phyloP scores from a whole-genome alignment of 192 early-diverging fungal species.

The Podila epicladia region DNA sequence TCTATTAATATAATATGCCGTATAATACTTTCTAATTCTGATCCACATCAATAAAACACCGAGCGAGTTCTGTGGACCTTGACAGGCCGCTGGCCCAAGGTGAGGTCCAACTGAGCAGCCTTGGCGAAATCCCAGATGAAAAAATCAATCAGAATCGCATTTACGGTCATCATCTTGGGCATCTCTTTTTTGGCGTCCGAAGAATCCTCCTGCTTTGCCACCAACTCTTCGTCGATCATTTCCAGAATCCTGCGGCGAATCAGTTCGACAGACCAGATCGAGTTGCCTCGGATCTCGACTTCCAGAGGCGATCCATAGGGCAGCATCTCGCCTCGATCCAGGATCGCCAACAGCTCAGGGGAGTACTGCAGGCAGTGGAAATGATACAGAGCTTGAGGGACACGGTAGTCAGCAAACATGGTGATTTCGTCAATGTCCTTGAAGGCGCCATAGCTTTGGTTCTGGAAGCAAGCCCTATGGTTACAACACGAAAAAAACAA shows the following conservation, averaged over 20 bases:
- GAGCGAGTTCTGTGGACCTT: slow-evolving; percentile 49
- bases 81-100: slow-evolving; percentile 37
- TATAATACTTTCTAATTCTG: not conserved
- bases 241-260: slow-evolving; percentile 55
- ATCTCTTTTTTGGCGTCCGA: not conserved
- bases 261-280: slow-evolving; percentile 84
- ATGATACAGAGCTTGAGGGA: slow-evolving; percentile 77
- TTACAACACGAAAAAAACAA: not conserved
- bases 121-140: slow-evolving; percentile 91
- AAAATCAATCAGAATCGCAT: slow-evolving; percentile 87
- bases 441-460: slow-evolving; percentile 66
- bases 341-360: slow-evolving; percentile 54
- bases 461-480: slow-evolving; percentile 83
- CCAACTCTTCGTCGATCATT: slow-evolving; percentile 35
- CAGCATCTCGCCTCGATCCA: slow-evolving; percentile 56
- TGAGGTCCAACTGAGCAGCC: slow-evolving; percentile 65
- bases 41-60: slow-evolving; percentile 22
- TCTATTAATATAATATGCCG: no score
- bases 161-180: slow-evolving; percentile 56
- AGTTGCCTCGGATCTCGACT: slow-evolving; percentile 78
- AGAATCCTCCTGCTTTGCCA: slow-evolving; percentile 23
- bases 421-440: slow-evolving; percentile 82
- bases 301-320: slow-evolving; percentile 71
- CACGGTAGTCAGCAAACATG: slow-evolving; percentile 94
- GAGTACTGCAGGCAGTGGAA: slow-evolving; percentile 78